Conservation (phyloP, 2,329 filamentous ascomycete genomes). For the Aspergillus quadrilineatus region DNA sequence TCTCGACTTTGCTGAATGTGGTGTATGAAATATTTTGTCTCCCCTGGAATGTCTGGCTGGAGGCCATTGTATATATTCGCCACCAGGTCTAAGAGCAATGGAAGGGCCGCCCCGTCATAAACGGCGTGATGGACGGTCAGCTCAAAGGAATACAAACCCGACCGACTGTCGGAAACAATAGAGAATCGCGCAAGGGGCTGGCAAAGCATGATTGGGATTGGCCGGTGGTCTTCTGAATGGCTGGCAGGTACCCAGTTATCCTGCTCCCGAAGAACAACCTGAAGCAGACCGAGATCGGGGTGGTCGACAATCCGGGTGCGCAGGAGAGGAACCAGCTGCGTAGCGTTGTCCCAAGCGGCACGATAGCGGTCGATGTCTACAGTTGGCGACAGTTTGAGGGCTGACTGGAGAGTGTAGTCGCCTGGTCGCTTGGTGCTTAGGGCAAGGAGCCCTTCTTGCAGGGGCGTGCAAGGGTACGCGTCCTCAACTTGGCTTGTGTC, state of each 20-base stretch:
- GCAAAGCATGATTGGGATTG: not conserved
- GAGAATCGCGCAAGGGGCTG: not conserved
- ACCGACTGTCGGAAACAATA: not conserved
- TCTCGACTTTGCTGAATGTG: too few relatives aligned
- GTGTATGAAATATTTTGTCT: not conserved
- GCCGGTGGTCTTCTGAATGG: not conserved
- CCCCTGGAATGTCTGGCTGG: not conserved
- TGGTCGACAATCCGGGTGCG: not conserved
- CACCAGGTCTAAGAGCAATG: slow-evolving; percentile 24
- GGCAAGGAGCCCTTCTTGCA: slow-evolving; percentile 11
- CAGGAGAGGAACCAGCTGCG: not conserved
- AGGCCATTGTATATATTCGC: slow-evolving; percentile 17
- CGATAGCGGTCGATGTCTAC: not conserved
- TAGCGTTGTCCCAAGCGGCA: not conserved
- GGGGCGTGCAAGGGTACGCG: slow-evolving; percentile 7
- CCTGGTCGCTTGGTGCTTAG: not conserved
- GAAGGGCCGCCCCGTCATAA: slow-evolving; percentile 16
- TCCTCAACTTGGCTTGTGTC: slow-evolving; percentile 2
- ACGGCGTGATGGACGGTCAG: not conserved
- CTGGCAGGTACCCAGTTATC: not conserved
- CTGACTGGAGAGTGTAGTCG: not conserved
- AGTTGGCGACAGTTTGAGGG: not conserved
- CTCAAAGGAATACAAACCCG: not conserved
- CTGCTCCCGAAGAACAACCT: not conserved
- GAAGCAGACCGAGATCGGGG: not conserved